Evolutionary conservation across 179 eudicot species (phyloP).

Genomic region (Camellia oleifera): DNA sequence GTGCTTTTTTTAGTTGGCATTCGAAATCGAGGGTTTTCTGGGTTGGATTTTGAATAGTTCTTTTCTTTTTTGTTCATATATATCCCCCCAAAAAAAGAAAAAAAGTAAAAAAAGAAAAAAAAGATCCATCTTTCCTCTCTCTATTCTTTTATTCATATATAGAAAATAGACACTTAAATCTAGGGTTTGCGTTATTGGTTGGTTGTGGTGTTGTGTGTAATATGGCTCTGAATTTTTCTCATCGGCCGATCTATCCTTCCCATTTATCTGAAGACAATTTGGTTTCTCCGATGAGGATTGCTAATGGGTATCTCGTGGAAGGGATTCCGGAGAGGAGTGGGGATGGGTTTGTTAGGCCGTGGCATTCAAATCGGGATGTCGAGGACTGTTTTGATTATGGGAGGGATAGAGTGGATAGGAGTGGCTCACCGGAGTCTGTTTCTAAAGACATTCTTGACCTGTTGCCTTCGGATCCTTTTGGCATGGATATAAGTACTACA

Average conservation of each 20-base stretch:
- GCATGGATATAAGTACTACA: constrained; percentile 75
- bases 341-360: constrained; percentile 35
- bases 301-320: constrained; percentile 40
- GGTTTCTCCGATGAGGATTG: constrained; percentile 51
- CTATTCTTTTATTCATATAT: constrained; percentile 2
- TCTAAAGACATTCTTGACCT: constrained; percentile 45
- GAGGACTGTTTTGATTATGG: constrained; percentile 28
- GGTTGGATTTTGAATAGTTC: constrained; percentile 7
- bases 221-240: constrained; percentile 85
- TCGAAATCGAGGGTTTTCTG: constrained; percentile 70
- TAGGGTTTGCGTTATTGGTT: constrained; percentile 23
- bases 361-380: constrained; percentile 21
- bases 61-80: too few species aligned
- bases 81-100: background rate
- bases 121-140: background rate
- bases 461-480: constrained; percentile 91
- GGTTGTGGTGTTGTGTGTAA: constrained; percentile 9
- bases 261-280: constrained; percentile 50
- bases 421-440: constrained; percentile 38
- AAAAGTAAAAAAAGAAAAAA: background rate
- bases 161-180: constrained; percentile 16
- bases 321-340: constrained; percentile 40
- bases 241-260: constrained; percentile 54
- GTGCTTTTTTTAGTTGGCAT: constrained; percentile 65
- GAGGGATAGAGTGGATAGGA: constrained; percentile 27